Base-by-base conservation (phyloP, 2,329 filamentous ascomycete genomes). In the Xylaria sp. region DNA sequence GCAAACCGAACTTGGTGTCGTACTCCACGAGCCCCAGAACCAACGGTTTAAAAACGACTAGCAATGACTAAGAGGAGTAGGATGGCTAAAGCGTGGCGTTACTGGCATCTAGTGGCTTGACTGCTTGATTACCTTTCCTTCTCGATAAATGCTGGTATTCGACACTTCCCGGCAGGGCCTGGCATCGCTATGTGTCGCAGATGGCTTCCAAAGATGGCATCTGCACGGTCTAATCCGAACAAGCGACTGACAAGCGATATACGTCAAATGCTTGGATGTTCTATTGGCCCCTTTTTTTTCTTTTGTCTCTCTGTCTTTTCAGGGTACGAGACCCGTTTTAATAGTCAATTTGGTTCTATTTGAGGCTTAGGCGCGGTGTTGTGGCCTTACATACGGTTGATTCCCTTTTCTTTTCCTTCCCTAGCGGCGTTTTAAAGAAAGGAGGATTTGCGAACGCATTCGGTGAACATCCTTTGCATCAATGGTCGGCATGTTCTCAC, bases 261-360 rank as follows among this genome's bases (percentile, higher is more conserved):
- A 7, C 27, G 30, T 53, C 48, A 21, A 9, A 2, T 27, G 19
- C 48, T 54, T 45, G 59, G 48, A 51, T 42, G 24, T 17, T 14
- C 21, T 19, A 6, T 48, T 6, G 48, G 14, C 12, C 4, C 24
- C n/a, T 12, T 50, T 48, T 56, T 47, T 19, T n/a, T 45, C 12
- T 4, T 50, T 50, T 56, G 11, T 36, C 11, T 34, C 32, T 36
- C 34, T 36, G 7, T 30, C 11, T 32, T 54, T 54, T 39, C 27
- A 47, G 61, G 47, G 34, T 58, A 50, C 24, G 17, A 42, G 14
- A n/a, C 27, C 54, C 30, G 17, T 50, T 54, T 56, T 64, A 34
- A n/a, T 39, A 50, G 24, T 56, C 34, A 24, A 14, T 34, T 64
- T 60, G 36, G 47, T 55, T 54, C 34, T 24, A 58, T 19, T 27